Conservation (phyloP, 805 yeast genomes). For the Starmerella sirachaensis region DNA sequence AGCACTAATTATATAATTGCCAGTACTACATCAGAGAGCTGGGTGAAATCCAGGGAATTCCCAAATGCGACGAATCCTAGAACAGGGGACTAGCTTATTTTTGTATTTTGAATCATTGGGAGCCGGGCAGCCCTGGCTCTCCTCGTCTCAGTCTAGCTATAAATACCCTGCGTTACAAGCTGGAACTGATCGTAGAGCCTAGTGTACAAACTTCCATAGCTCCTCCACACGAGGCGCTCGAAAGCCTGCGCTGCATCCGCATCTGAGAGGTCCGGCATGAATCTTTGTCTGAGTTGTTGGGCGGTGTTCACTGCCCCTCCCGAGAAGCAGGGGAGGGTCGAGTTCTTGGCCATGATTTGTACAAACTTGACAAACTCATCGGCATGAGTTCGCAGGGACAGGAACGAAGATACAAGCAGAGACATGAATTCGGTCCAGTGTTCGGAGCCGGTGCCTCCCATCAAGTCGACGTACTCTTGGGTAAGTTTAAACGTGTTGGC, state of each 20-base stretch:
- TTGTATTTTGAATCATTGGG: no score
- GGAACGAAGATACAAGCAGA: conserved; percentile 62
- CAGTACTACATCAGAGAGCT: no score
- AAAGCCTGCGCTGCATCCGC: conserved; percentile 65
- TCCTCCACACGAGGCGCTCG: conserved; percentile 67
- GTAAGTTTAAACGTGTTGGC: conserved; percentile 95
- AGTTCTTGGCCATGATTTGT: conserved; percentile 87
- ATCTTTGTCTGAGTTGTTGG: conserved; percentile 62
- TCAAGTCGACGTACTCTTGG: conserved; percentile 70
- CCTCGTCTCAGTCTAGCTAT: conserved; percentile 25
- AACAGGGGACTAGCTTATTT: no score
- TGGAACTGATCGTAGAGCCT: conserved; percentile 92
- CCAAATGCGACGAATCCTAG: no score
- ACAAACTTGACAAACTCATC: conserved; percentile 72
- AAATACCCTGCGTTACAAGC: conserved; percentile 87
- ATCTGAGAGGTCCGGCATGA: conserved; percentile 65
- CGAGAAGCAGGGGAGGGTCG: conserved; percentile 80
- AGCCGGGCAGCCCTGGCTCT: not conserved
- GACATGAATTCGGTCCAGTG: conserved; percentile 48
- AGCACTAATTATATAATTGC: no score
- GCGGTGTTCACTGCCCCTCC: conserved; percentile 71
- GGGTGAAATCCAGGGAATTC: no score
- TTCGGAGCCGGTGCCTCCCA: conserved; percentile 66
- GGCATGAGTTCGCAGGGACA: conserved; percentile 56
- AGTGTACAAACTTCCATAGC: conserved; percentile 79